Conservation (phyloP, 805 yeast species). For the Schizosaccharomyces cryophilus region DNA sequence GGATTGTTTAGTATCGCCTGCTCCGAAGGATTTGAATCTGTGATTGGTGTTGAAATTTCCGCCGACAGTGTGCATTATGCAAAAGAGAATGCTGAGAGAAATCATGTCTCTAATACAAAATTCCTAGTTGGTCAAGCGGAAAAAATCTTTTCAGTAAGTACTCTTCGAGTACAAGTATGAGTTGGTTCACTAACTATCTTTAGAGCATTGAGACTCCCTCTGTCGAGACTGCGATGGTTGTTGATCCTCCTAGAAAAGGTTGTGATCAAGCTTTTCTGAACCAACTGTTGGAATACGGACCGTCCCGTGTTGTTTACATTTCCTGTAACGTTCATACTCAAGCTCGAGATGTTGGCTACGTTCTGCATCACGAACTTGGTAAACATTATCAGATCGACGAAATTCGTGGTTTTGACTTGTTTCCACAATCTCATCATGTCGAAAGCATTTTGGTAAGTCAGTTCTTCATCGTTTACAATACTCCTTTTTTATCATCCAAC, state of each 20-base stretch:
- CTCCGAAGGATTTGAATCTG: constrained; percentile 54
- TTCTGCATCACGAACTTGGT: constrained; percentile 34
- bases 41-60: constrained; percentile 81
- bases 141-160: constrained; percentile 34
- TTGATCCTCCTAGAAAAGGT: constrained; percentile 95
- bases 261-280: constrained; percentile 72
- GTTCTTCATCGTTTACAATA: not conserved
- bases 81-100: constrained; percentile 47
- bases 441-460: constrained; percentile 30
- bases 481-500: not conserved
- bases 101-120: constrained; percentile 50
- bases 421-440: constrained; percentile 83
- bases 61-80: constrained; percentile 84
- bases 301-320: constrained; percentile 74
- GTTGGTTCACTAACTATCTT: not conserved
- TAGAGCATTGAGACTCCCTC: constrained; percentile 33
- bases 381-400: constrained; percentile 49
- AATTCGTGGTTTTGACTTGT: constrained; percentile 83
- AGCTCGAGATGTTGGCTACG: constrained; percentile 77
- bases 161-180: not conserved
- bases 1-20: constrained; percentile 81
- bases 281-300: constrained; percentile 62
- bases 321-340: constrained; percentile 96
- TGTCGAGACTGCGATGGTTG: constrained; percentile 59
- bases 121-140: constrained; percentile 88